These are phyloP conservation scores for Achlya hypogyna DNA, from an alignment of 352 stramenopile genomes.

Conservation along the genomic window DNA sequence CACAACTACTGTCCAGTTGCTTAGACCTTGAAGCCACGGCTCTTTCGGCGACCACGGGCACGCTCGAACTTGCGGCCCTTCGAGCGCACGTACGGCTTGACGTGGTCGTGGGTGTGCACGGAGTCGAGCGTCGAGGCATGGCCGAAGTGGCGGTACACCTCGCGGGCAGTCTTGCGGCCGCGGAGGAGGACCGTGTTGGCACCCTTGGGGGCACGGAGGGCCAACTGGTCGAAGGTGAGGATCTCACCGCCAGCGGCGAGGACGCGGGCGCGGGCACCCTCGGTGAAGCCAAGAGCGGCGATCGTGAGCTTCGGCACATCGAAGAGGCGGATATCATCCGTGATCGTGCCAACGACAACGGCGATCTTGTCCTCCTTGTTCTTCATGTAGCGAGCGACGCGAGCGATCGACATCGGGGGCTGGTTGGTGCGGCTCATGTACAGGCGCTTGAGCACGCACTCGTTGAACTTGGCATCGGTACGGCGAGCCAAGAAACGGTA, in stretches of 20 bases:
- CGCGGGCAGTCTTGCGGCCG: constrained; percentile 94
- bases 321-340: constrained; percentile 97
- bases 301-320: constrained; percentile 95
- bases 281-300: constrained; percentile 97
- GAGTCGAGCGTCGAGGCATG: constrained; percentile 95
- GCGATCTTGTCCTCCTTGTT: constrained; percentile 98
- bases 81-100: constrained; percentile 98
- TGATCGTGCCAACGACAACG: constrained; percentile 98
- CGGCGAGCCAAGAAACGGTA: constrained; percentile 96
- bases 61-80: constrained; percentile 99
- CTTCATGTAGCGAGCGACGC: constrained; percentile 97
- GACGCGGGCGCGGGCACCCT: constrained; percentile 96
- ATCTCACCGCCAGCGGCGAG: constrained; percentile 96
- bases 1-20: constrained; percentile 12
- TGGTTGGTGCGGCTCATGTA: constrained; percentile 99
- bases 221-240: constrained; percentile 99
- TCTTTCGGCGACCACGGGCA: constrained; percentile 97
- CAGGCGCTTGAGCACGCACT: constrained; percentile 96
- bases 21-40: constrained; percentile 99
- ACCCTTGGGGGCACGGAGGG: constrained; percentile 95
- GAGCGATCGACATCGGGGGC: constrained; percentile 93
- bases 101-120: constrained; percentile 96
- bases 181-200: constrained; percentile 98
- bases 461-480: constrained; percentile 98
- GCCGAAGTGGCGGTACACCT: constrained; percentile 98